Base-by-base conservation (phyloP, 2,329 filamentous ascomycete genomes). In the Metarhizium album region DNA sequence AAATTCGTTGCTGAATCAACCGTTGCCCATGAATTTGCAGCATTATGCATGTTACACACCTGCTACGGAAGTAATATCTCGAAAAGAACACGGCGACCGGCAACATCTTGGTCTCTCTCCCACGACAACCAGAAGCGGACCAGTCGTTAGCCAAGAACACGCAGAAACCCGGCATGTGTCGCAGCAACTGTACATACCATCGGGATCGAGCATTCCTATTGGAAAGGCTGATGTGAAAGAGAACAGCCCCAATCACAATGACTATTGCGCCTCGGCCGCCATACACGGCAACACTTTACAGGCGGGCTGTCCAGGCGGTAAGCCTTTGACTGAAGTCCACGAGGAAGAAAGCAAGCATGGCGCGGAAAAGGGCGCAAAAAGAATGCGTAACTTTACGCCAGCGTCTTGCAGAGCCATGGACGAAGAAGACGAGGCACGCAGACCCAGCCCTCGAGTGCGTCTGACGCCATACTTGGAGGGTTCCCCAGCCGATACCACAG, bases 1-100 rank as follows among this genome's bases (percentile, higher is more conserved):
- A 0, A 67, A 71, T 50, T 75, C 74, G 0, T 60, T 78, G 38
- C 63, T 78, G 27, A 75, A 74, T 46, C 74, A 77, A 48, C 70
- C 73, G 11, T 60, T 67, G 29, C 66, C 70, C 0, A 58, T 70
- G 2, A 64, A 68, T 3, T 52, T 64, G 4, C 65, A 65, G 14
- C 57, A 62, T 9, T 55, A 64, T 16, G 58, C 56, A n/a, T 59
- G 63, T 42, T 52, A 57, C 3, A 53, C 62, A 1, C 66, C 69
- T 2, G 61, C 67, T 5, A 55, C 60, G 8, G 69, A 74, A 49
- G 52, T 73, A 20, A 70, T 66, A 47, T 72, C 72, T 4, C 66
- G 70, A 37, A 76, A 76, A 49, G 73, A 76, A 54, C 70, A 67
- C 40, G 65, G 62, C 4, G 54, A 60, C 52, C 53, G 65, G 40